Conservation (phyloP, 768 basidiomycete species). For the Trametes elegans region DNA sequence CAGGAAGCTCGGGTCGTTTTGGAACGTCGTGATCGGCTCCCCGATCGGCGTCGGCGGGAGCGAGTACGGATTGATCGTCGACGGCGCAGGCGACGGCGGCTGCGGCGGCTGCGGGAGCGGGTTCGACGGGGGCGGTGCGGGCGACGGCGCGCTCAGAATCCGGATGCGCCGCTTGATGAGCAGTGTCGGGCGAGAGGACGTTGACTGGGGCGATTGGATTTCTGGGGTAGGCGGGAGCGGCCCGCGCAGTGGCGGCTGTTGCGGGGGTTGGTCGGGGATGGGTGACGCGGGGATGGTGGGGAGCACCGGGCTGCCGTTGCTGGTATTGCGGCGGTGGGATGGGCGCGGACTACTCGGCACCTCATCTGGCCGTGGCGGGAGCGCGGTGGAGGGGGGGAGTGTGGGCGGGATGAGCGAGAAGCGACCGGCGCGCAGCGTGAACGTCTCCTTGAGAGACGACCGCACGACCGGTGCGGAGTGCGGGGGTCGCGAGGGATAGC, state of each 20-base stretch:
- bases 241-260: conserved; percentile 45
- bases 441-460: conserved; percentile 52
- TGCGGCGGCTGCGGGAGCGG: conserved; percentile 26
- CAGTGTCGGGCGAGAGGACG: conserved; percentile 5
- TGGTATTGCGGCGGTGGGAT: conserved; percentile 27
- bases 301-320: conserved; percentile 28
- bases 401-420: conserved; percentile 46
- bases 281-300: conserved; percentile 49
- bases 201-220: conserved; percentile 19
- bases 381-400: conserved; percentile 54
- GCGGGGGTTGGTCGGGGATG: conserved; percentile 36
- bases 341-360: neutral
- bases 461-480: conserved; percentile 28
- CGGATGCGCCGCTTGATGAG: conserved; percentile 61
- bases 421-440: conserved; percentile 50
- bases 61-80: conserved; percentile 32
- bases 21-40: conserved; percentile 54
- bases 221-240: conserved; percentile 31
- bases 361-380: conserved; percentile 73
- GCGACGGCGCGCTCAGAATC: conserved; percentile 60
- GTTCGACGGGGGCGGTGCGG: conserved; percentile 28
- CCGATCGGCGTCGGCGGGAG: conserved; percentile 51
- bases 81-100: conserved; percentile 26
- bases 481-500: conserved; percentile 27
- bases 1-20: conserved; percentile 62